Percentiles rank a stretch among this genome's conserved stretches.
These are phyloP conservation scores for Platanus orientalis DNA, from an alignment of 164 flowering plant species.

Conservation along the genomic window DNA sequence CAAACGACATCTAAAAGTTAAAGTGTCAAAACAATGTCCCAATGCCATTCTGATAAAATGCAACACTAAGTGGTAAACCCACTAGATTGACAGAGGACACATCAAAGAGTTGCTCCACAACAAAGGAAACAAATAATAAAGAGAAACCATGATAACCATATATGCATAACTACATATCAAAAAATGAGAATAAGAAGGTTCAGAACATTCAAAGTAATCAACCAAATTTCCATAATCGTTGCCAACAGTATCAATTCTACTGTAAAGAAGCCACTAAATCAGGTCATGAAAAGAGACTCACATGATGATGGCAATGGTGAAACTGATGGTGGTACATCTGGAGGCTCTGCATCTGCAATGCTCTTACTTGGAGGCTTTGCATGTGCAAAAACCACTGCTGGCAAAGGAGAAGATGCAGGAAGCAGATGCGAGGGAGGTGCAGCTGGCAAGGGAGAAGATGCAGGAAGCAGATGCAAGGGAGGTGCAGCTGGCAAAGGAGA, in stretches of 20 bases:
- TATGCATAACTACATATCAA: neutral
- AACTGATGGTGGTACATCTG: conserved; percentile 24
- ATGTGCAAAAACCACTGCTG: conserved; percentile 52
- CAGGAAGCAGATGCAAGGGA: too few relatives aligned
- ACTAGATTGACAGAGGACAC: neutral
- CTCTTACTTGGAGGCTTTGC: conserved; percentile 47
- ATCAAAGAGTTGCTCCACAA: neutral
- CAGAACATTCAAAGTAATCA: neutral
- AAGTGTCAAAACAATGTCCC: too few relatives aligned
- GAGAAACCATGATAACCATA: neutral
- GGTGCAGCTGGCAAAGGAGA: conserved; percentile 56
- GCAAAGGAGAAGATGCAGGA: too few relatives aligned
- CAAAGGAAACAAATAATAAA: neutral
- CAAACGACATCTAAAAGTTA: too few relatives aligned
- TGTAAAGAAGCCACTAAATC: neutral
- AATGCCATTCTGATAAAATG: too few relatives aligned
- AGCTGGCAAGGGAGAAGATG: too few relatives aligned
- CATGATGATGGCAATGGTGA: conserved; percentile 50
- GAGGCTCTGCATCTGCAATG: conserved; percentile 23
- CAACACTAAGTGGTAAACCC: neutral
- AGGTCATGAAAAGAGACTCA: conserved; percentile 30
- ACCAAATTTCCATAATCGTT: neutral
- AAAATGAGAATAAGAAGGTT: too few relatives aligned
- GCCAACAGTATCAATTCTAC: neutral
- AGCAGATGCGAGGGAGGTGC: too few relatives aligned